A percentile compares a stretch with the other conserved stretches of the same genome.
phyloP scores from a whole-genome alignment of 805 yeast genomes.

The Metschnikowia lochheadii region DNA sequence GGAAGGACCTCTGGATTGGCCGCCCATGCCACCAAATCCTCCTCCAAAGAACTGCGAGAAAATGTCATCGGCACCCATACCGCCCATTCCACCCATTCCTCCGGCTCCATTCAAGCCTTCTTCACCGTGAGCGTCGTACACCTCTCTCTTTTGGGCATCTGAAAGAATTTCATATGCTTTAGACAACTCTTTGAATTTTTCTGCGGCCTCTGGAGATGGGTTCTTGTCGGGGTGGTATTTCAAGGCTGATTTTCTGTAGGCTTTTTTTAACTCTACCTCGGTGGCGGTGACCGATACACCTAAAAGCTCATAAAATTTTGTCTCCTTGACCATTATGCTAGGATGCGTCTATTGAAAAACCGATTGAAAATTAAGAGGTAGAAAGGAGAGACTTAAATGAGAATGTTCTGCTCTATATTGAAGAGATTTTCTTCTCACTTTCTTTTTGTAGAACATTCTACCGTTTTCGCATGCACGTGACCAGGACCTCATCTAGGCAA shows the following conservation, averaged over 20 bases:
- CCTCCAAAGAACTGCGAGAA: conserved; percentile 80
- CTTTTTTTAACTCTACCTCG: conserved; percentile 72
- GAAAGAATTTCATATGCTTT: conserved; percentile 85
- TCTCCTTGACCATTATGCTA: conserved; percentile 66
- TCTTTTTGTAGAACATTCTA: conserved; percentile 19
- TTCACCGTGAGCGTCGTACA: conserved; percentile 87
- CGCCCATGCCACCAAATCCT: conserved; percentile 51
- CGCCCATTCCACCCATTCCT: conserved; percentile 44
- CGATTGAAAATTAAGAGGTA: not conserved
- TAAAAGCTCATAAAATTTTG: conserved; percentile 68
- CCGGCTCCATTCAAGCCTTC: conserved; percentile 68
- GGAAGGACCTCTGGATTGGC: conserved; percentile 76
- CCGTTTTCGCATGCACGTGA: conserved; percentile 21
- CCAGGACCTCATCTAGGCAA: not conserved
- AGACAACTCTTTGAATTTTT: conserved; percentile 87
- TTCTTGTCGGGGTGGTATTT: conserved; percentile 78
- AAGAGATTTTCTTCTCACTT: conserved; percentile 16
- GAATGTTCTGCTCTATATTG: conserved; percentile 3
- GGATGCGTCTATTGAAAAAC: not conserved
- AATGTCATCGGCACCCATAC: conserved; percentile 64
- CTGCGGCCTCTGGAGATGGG: conserved; percentile 77
- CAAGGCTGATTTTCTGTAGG: conserved; percentile 76
- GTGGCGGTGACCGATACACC: conserved; percentile 69
- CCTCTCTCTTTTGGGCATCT: conserved; percentile 82
- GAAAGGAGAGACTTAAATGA: not conserved